Evolutionary conservation across 352 stramenopile species (phyloP), one percentile per base, ranked within the genome.

Genomic region (Peronospora destructor): DNA sequence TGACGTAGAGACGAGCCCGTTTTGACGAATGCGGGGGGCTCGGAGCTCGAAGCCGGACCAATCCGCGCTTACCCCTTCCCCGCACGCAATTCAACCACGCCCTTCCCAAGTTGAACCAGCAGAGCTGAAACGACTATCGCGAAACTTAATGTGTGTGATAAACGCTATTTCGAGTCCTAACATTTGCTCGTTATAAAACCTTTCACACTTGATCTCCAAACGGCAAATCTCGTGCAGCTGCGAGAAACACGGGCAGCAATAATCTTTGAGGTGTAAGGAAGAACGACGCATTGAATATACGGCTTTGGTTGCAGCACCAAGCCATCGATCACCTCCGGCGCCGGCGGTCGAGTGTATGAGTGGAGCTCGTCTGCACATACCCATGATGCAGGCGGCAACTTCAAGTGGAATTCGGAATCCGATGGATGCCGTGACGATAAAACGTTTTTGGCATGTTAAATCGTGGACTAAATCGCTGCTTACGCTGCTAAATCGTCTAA

Each of bases 71-170:
- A 49, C 41, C 59, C 59, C 50, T 44, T 56, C 19, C 50, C 50
- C 30, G 35, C 39, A 16, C 25, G 40, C 41, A 40, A 55, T 69
- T 66, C 56, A 65, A 69, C 61, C 56, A 65, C 49, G 48, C 10
- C 36, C 30, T 41, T 41, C 36, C 36, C 53, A 67, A 59, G 47
- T 66, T 66, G 58, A 66, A 66, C 58, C 41, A 50, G 48, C 39
- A 49, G 41, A 45, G 48, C 42, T 49, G 55, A 59, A 63, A 63
- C 55, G 43, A 30, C 37, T 19, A 21, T 51, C 32, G 44, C 44
- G 21, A 59, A 14, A 61, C 14, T 48, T n/a, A 28, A 61, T 56
- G 12, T 23, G 33, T 56, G 45, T 55, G 39, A 30, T 17, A 53
- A 16, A 48, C 52, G 43, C 38, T n/a, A 11, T 23, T 3, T 5